Evolutionary conservation across 2,329 filamentous ascomycete genomes (phyloP), one percentile per base, ranked within the genome.

Genomic region (Penicillium sp.): DNA sequence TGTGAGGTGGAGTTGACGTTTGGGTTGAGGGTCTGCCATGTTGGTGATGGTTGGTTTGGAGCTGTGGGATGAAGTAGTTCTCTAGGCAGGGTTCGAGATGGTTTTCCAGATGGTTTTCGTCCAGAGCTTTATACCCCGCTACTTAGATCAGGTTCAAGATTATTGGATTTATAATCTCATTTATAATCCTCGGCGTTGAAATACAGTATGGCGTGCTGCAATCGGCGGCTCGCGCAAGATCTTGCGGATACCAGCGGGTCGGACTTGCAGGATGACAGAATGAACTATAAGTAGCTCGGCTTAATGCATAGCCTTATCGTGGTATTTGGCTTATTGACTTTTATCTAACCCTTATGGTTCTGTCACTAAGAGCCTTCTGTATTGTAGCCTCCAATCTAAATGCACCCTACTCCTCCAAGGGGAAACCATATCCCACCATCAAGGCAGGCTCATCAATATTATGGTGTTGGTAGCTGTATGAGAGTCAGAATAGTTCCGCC

Each of bases 1-100:
- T 2, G 83, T 85, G 4, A 86, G 77, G 61, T 86, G 82, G 6
- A 85, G 70, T 60, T 81, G 68, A 13, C 60, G 63, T 14, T n/a
- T 46, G 31, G 54, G 53, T 19, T 54, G 33, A 4, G 55, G 33
- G 52, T 65, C 64, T 53, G 64, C 39, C 65, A 67, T 67, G 18
- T 54, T 60, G 47, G 46, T 46, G 9, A 7, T 24, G 40, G 19
- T 37, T 27, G 35, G n/a, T 6, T 22, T n/a, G 31, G 31, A 13
- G 4, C 14, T n/a, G 31, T 22, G 9, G 19, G 33, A 13, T n/a
- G 39, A 6, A 7, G 6, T 4, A n/a, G 31, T 35, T 31, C 14
- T 46, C 13, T 46, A 16, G 41, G 4, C 11, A 24, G 2, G 14
- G 10, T n/a, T 31, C 24, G 31, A 31, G 18, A 46, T 19, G 6